Evolutionary conservation across 805 yeast genomes (phyloP), one percentile per base, ranked within the genome.

Genomic region (Debaryomyces hansenii): DNA sequence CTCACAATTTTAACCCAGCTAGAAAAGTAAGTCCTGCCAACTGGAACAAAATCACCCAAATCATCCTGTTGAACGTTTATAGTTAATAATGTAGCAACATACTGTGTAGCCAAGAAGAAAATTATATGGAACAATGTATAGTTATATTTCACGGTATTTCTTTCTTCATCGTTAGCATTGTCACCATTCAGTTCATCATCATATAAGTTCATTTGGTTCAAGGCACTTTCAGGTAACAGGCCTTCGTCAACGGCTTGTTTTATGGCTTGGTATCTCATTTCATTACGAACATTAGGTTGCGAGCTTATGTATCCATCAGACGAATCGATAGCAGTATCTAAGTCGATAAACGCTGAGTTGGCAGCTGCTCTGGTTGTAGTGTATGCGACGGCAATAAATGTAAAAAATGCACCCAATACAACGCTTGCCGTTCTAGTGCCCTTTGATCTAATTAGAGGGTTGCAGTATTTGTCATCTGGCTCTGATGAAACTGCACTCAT

Each of bases 341-440:
- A 43, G 37, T 63, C 69, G 49, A 46, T 79, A 77, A 64, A 78
- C 67, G 72, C 70, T 3, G 74, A 56, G 52, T 69, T 67, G 34
- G 92, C 90, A 4, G 97, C 99, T 0, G 98, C 99, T 53, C 98
- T 80, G 1, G 97, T 90, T 0, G 99, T 94, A 1, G 99, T 94
- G 63, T 94, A 95, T 0, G 97, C 97, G 52, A 94, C 87, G 0
- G 99, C 97, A 43, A 89, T 75, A 60, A 94, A 90, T 0, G 99
- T 94, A 72, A 95, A 90, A 14, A 90, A 69, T 0, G 98, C 97
- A 14, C 98, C 98, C 44, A 94, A 61, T 1, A 94, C 80, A 45
- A 91, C 84, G 49, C 96, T 86, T 16, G 90, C 82, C 2, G 96
- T 90, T 57, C 98, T 80, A 0, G 99, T 90, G 4, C 97, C 96